Base-by-base conservation (phyloP, 805 yeast species). In the Priceomyces carsonii region DNA sequence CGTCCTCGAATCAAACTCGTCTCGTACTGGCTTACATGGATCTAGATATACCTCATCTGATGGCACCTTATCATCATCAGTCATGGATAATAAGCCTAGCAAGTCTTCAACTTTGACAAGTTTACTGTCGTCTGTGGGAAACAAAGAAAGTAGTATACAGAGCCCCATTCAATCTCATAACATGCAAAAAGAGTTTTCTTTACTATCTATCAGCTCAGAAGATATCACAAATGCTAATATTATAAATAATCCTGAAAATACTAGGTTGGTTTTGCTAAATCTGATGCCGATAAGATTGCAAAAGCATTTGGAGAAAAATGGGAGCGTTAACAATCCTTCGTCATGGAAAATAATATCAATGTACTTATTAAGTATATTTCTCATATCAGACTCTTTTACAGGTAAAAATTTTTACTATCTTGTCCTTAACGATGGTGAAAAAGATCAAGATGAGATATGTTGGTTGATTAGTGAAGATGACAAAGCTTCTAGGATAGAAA, bases 291-390 rank as follows among this genome's bases (percentile, higher is more conserved):
- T 68, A 14, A 53, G 71, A 31, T 51, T 68, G 17, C 74, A 68
- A 39, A 54, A 53, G 37, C 68, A 64, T 32, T 35, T 59, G 33
- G 66, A 58, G 28, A 37, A 55, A 2, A 51, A 53, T 32, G 54
- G 49, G 3, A 47, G 48, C 16, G 50, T 64, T 19, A 51, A 55
- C 29, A 53, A 48, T 35, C 63, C 67, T n/a, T 64, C 71, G 3
- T 60, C 72, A 1, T 68, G 74, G 74, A 55, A 64, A 26, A 60
- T 68, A 7, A 44, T 68, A 15, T 56, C 71, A 1, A 68, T 68
- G 74, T 67, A 48, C 40, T 38, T 57, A 10, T 51, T 67, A 36
- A 50, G 49, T 16, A 43, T 68, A 12, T 52, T 42, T 39, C 47
- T 58, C 31, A 50, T 66, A 1, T 36, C 57, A n/a, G 66, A 61